These are phyloP conservation scores for Penicillium crystallinum DNA, from an alignment of 495 filamentous ascomycete genomes.

Conservation along the genomic window DNA sequence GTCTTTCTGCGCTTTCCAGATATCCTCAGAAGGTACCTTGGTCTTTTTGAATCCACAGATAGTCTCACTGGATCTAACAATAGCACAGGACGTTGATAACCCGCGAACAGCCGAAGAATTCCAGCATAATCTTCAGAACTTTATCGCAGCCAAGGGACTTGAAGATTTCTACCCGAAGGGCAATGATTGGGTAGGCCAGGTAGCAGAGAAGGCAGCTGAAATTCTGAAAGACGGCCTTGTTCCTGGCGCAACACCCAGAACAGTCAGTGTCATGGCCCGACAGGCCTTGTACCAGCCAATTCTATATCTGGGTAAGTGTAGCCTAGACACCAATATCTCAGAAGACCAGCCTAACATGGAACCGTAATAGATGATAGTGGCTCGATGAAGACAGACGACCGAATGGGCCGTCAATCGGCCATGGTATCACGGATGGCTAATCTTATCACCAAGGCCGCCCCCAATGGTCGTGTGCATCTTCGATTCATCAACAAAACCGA, in stretches of 20 bases:
- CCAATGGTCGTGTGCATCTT: neutral
- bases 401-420: neutral
- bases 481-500: conserved; percentile 1
- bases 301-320: neutral
- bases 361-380: neutral
- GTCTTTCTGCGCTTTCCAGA: neutral
- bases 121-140: neutral
- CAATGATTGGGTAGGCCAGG: neutral
- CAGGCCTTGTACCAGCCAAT: conserved; percentile 1
- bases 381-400: neutral
- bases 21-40: neutral
- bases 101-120: neutral
- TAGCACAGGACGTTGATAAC: neutral
- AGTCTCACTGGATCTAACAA: neutral
- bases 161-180: neutral
- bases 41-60: neutral
- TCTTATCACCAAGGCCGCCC: neutral
- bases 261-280: neutral
- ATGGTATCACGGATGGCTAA: neutral
- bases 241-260: neutral
- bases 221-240: neutral
- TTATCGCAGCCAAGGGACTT: neutral
- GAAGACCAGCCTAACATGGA: neutral
- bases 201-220: neutral
- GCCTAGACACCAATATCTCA: neutral